A percentile compares a stretch with the other conserved stretches of the same genome.
Evolutionary conservation across 345 rosid species (phyloP).

Genomic region (Fremontodendron californicum): DNA sequence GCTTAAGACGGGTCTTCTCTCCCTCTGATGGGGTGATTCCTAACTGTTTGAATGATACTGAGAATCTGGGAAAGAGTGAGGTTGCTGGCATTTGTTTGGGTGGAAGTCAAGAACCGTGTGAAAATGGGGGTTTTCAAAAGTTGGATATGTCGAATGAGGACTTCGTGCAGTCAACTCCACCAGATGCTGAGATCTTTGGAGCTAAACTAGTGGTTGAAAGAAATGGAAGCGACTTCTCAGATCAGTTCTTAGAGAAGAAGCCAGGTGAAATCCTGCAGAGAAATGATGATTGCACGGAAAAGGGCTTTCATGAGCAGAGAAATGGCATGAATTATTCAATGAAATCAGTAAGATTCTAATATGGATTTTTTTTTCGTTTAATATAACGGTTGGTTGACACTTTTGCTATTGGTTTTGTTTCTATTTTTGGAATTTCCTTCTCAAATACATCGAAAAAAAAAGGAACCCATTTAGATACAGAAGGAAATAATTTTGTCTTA

Average conservation of each 20-base stretch:
- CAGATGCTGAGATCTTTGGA: constrained; percentile 23
- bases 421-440: background rate
- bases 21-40: constrained; percentile 13
- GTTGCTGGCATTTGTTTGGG: background rate
- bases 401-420: background rate
- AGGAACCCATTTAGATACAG: no score
- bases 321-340: constrained; percentile 1
- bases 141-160: constrained; percentile 16
- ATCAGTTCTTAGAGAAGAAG: background rate
- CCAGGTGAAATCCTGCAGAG: background rate
- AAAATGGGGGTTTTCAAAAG: background rate
- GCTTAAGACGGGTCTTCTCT: constrained; percentile 54
- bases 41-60: background rate
- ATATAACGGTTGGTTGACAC: background rate
- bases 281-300: background rate
- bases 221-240: background rate
- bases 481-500: no score
- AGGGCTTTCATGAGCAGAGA: constrained; percentile 1
- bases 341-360: constrained; percentile 30
- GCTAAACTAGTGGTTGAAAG: background rate
- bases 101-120: background rate
- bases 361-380: background rate
- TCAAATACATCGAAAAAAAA: background rate
- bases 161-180: constrained; percentile 41
- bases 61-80: background rate